phyloP scores from a whole-genome alignment of 495 filamentous ascomycete species.

The Lasiosphaeria ovina region DNA sequence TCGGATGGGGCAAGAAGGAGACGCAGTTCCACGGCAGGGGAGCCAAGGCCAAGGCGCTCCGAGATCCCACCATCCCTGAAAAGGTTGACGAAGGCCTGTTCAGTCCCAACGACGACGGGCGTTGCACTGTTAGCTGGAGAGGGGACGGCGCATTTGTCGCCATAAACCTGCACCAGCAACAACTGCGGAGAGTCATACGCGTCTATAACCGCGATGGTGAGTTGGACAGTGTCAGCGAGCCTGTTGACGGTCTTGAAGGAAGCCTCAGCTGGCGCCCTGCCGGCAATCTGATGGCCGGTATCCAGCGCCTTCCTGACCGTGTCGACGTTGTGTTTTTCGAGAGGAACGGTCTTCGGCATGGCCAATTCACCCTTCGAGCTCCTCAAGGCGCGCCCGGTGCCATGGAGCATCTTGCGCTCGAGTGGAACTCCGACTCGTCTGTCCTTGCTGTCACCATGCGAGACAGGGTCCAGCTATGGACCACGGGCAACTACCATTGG shows the following conservation, averaged over 20 bases:
- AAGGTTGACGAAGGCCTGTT: conserved; percentile 81
- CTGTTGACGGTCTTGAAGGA: conserved; percentile 83
- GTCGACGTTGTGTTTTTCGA: conserved; percentile 95
- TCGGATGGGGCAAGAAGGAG: conserved; percentile 97
- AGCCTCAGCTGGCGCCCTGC: conserved; percentile 87
- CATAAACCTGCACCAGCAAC: conserved; percentile 70
- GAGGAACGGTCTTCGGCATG: conserved; percentile 90
- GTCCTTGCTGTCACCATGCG: conserved; percentile 77
- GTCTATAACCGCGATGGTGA: conserved; percentile 87
- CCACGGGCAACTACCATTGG: conserved; percentile 95
- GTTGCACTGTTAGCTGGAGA: conserved; percentile 80
- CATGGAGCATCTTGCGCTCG: conserved; percentile 59
- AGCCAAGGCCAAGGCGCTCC: conserved; percentile 83
- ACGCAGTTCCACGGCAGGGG: conserved; percentile 96
- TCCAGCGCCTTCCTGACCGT: conserved; percentile 66
- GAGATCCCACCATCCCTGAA: conserved; percentile 93
- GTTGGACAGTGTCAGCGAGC: conserved; percentile 88
- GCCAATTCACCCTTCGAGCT: conserved; percentile 76
- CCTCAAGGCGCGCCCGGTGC: conserved; percentile 53
- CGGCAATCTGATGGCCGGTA: conserved; percentile 83
- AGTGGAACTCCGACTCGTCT: conserved; percentile 90
- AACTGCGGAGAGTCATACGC: conserved; percentile 70
- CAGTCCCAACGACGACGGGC: conserved; percentile 66
- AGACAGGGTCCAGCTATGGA: conserved; percentile 89
- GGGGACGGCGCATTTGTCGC: conserved; percentile 93